A percentile compares a stretch with the other conserved stretches of the same genome.
phyloP scores from a whole-genome alignment of 179 eudicot species.

The Silene noctiflora region DNA sequence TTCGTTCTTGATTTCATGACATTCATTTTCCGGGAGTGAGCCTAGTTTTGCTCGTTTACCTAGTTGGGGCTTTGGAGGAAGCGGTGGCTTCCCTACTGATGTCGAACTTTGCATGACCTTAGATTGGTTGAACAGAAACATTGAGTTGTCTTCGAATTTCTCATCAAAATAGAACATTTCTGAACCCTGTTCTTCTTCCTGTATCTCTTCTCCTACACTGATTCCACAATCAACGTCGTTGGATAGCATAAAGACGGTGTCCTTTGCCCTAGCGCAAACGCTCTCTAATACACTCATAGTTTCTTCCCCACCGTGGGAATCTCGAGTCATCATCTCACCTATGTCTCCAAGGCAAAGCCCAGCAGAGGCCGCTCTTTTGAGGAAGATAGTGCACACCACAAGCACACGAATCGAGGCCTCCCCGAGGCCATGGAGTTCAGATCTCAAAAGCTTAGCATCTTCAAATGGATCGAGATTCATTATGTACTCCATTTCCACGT shows the following conservation, averaged over 20 bases:
- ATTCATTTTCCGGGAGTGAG: neutral
- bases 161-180: slow-evolving; percentile 42
- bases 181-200: slow-evolving; percentile 25
- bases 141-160: slow-evolving; percentile 28
- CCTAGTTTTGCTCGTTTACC: neutral
- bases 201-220: slow-evolving; percentile 15
- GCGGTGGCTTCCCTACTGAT: slow-evolving; percentile 34
- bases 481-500: slow-evolving; percentile 67
- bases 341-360: slow-evolving; percentile 83
- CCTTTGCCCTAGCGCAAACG: slow-evolving; percentile 55
- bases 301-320: slow-evolving; percentile 61
- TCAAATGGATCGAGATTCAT: slow-evolving; percentile 57
- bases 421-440: slow-evolving; percentile 56
- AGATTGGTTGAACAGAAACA: slow-evolving; percentile 13
- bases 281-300: slow-evolving; percentile 59
- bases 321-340: slow-evolving; percentile 94
- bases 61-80: slow-evolving; percentile 32
- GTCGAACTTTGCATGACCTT: slow-evolving; percentile 23
- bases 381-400: slow-evolving; percentile 69
- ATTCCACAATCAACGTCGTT: slow-evolving; percentile 10
- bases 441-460: slow-evolving; percentile 68
- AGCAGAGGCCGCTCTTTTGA: slow-evolving; percentile 53
- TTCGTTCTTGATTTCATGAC: neutral
- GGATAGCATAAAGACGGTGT: slow-evolving; percentile 18
- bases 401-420: slow-evolving; percentile 77